A percentile compares a stretch with the other conserved stretches of the same genome.
These are phyloP conservation scores for Crithidia thermophila DNA, from an alignment of 208 protist species.

Conservation along the genomic window DNA sequence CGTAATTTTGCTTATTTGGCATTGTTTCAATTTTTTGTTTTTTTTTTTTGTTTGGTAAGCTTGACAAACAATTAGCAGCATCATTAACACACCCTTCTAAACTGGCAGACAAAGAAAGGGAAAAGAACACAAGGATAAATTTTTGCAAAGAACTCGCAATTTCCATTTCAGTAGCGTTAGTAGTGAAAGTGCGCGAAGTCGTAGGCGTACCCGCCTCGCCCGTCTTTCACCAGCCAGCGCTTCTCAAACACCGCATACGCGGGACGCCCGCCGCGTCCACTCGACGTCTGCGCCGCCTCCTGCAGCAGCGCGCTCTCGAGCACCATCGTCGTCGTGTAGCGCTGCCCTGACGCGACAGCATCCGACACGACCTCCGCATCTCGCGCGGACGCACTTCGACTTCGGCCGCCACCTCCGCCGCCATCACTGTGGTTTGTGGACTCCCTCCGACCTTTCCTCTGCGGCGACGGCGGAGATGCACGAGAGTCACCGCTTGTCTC, in stretches of 20 bases:
- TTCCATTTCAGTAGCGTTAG: too few relatives aligned
- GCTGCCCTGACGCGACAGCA: conserved; percentile 13
- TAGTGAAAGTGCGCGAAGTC: conserved; percentile 26
- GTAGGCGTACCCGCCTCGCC: conserved; percentile 24
- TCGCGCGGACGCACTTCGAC: too few relatives aligned
- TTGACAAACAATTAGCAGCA: too few relatives aligned
- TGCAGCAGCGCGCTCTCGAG: conserved; percentile 14
- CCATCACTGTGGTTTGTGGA: too few relatives aligned
- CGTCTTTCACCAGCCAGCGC: conserved; percentile 23
- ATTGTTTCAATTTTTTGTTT: too few relatives aligned
- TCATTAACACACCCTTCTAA: too few relatives aligned
- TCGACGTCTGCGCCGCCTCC: conserved; percentile 16
- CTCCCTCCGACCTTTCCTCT: not conserved
- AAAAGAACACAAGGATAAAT: not conserved
- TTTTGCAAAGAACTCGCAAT: too few relatives aligned
- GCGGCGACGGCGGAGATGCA: not conserved
- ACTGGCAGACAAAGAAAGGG: not conserved
- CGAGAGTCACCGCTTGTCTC: not conserved
- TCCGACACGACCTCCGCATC: too few relatives aligned
- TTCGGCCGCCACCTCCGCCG: too few relatives aligned
- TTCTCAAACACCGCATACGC: conserved; percentile 17
- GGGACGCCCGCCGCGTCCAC: too few relatives aligned
- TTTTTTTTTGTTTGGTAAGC: not conserved
- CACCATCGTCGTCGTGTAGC: conserved; percentile 21
- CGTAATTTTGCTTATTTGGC: too few relatives aligned